Percentiles rank a stretch among this genome's conserved stretches.
Evolutionary conservation across 106 monocot species (phyloP).

Genomic region (Chionographis japonica): DNA sequence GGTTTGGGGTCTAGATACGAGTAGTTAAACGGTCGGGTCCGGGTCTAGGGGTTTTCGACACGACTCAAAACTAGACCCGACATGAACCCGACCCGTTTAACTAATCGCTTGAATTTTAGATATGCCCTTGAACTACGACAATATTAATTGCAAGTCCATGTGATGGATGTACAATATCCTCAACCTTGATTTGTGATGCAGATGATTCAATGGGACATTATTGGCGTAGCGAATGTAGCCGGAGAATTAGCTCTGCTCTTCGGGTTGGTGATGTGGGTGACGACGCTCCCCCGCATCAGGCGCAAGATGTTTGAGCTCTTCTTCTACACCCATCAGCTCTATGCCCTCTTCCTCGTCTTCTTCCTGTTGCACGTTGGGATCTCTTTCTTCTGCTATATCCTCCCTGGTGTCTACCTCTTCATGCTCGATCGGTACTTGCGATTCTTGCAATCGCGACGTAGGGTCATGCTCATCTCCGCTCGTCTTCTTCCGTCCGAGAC

Average conservation of each 20-base stretch:
- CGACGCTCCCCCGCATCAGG: constrained; percentile 57
- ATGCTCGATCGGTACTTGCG: constrained; percentile 72
- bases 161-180: too few relatives aligned
- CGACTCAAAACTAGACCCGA: too few relatives aligned
- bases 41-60: too few relatives aligned
- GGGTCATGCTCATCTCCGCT: constrained; percentile 59
- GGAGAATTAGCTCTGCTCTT: constrained; percentile 62
- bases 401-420: constrained; percentile 83
- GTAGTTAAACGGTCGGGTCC: too few relatives aligned
- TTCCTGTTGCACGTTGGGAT: constrained; percentile 58
- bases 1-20: too few relatives aligned
- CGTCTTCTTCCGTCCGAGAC: constrained; percentile 67
- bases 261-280: constrained; percentile 59
- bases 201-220: constrained; percentile 61
- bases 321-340: constrained; percentile 86
- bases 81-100: too few relatives aligned
- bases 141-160: too few relatives aligned
- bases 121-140: too few relatives aligned
- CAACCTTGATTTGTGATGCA: constrained; percentile 1
- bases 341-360: constrained; percentile 70
- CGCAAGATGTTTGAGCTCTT: constrained; percentile 83
- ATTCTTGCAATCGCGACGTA: constrained; percentile 57
- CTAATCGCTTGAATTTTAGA: too few relatives aligned
- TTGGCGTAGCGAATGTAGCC: constrained; percentile 42
- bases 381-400: constrained; percentile 33